These are phyloP conservation scores for Gossypium gossypioides DNA, from an alignment of 441 rosid genomes.

Conservation along the genomic window DNA sequence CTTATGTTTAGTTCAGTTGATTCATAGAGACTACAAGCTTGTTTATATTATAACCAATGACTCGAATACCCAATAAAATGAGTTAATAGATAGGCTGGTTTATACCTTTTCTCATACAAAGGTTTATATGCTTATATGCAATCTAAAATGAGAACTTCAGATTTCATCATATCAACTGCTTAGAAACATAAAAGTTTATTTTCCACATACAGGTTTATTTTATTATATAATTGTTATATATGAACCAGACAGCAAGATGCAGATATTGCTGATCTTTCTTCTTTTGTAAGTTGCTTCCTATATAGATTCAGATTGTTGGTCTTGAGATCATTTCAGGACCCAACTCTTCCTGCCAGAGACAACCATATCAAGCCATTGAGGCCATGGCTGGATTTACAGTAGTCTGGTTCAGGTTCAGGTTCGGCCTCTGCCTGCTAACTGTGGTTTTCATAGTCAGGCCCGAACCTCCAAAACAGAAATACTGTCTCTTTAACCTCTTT, in stretches of 20 bases:
- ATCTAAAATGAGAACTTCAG: background rate
- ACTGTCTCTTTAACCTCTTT: slow-evolving; percentile 46
- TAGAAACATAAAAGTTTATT: background rate
- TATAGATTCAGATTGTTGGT: slow-evolving; percentile 6
- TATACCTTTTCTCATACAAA: background rate
- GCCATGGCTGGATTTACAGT: slow-evolving; percentile 26
- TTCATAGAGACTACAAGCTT: no score
- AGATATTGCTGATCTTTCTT: slow-evolving; percentile 14
- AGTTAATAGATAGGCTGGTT: background rate
- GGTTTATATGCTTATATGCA: background rate
- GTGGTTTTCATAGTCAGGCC: slow-evolving; percentile 22
- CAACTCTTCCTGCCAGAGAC: background rate
- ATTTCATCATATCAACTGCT: background rate
- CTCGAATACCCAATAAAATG: no score
- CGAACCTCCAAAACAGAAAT: slow-evolving; percentile 68
- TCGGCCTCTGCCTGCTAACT: slow-evolving; percentile 21
- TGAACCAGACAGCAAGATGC: slow-evolving; percentile 11
- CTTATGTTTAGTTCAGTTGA: no score
- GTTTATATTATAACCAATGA: no score
- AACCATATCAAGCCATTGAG: slow-evolving; percentile 29
- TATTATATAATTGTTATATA: slow-evolving; percentile 13
- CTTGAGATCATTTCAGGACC: background rate
- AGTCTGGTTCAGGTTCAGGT: slow-evolving; percentile 11
- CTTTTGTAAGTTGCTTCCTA: slow-evolving; percentile 5
- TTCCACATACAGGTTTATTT: background rate